phyloP scores from a whole-genome alignment of 306 rosid species.

The Vicia villosa region DNA sequence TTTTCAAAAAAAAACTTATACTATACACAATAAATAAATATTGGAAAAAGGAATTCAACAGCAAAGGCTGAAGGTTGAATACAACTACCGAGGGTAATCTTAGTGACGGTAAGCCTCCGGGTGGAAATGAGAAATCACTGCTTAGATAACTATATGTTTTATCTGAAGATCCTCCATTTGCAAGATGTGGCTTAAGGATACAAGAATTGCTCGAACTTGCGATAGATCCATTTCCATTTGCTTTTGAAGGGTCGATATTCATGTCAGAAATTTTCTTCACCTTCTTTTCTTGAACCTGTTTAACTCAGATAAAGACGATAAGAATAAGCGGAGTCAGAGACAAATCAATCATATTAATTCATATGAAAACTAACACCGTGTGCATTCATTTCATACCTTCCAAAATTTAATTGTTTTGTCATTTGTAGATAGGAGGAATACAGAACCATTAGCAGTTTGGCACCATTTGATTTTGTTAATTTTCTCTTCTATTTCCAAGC shows the following conservation, averaged over 20 bases:
- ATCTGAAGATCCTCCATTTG: constrained; percentile 78
- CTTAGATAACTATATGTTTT: constrained; percentile 55
- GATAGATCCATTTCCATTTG: constrained; percentile 74
- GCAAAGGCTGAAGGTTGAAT: constrained; percentile 33
- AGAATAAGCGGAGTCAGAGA: constrained; percentile 27
- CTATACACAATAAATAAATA: not conserved
- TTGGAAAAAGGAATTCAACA: not conserved
- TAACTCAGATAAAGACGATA: constrained; percentile 40
- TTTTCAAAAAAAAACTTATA: not conserved
- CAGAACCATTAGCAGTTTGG: constrained; percentile 91
- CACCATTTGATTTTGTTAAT: constrained; percentile 99
- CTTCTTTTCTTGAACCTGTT: constrained; percentile 97
- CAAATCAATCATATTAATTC: constrained; percentile 27
- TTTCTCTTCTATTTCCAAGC: constrained; percentile 99
- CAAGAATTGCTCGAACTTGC: constrained; percentile 82
- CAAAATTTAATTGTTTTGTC: constrained; percentile 96
- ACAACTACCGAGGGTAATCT: constrained; percentile 87
- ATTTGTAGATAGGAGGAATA: constrained; percentile 92
- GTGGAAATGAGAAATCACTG: constrained; percentile 71
- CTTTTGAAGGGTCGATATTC: constrained; percentile 80
- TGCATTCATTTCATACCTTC: constrained; percentile 67
- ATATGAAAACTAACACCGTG: not conserved
- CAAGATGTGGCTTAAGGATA: constrained; percentile 62
- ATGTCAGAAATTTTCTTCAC: constrained; percentile 87
- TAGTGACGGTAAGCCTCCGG: constrained; percentile 78